Conservation (phyloP, 768 basidiomycete genomes). For the Leccinum obscurum region DNA sequence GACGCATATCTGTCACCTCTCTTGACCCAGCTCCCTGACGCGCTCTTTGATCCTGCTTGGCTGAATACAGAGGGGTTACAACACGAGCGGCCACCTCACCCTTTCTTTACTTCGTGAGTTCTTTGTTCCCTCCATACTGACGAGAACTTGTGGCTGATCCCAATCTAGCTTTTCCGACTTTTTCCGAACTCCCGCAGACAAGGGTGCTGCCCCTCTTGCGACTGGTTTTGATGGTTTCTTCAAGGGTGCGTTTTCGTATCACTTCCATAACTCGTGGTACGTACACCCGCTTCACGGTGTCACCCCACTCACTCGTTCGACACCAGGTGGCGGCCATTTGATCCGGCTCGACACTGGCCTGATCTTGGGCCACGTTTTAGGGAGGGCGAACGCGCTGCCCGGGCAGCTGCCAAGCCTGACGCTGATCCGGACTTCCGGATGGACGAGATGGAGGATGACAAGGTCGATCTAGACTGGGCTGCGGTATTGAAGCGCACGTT, state of each 20-base stretch:
- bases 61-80: constrained; percentile 90
- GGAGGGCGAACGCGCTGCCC: constrained; percentile 68
- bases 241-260: constrained; percentile 89
- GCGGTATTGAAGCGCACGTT: constrained; percentile 93
- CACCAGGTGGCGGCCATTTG: constrained; percentile 91
- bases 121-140: no score
- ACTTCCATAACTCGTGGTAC: constrained; percentile 92
- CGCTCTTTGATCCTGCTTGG: constrained; percentile 94
- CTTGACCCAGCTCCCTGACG: constrained; percentile 82
- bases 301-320: background rate
- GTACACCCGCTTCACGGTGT: constrained; percentile 11
- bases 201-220: constrained; percentile 77
- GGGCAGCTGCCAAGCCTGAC: constrained; percentile 32
- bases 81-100: constrained; percentile 87
- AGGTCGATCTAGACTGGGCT: constrained; percentile 82
- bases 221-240: constrained; percentile 92
- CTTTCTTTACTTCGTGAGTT: constrained; percentile 80
- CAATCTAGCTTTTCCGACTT: constrained; percentile 71
- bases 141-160: background rate
- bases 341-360: constrained; percentile 84
- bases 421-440: constrained; percentile 25
- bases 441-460: constrained; percentile 45
- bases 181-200: constrained; percentile 70
- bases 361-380: constrained; percentile 82
- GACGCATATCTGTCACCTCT: constrained; percentile 80